Percentiles rank a stretch among this genome's conserved stretches.
Conservation (phyloP, 208 protist genomes). For the Trypanosoma cruzi region DNA sequence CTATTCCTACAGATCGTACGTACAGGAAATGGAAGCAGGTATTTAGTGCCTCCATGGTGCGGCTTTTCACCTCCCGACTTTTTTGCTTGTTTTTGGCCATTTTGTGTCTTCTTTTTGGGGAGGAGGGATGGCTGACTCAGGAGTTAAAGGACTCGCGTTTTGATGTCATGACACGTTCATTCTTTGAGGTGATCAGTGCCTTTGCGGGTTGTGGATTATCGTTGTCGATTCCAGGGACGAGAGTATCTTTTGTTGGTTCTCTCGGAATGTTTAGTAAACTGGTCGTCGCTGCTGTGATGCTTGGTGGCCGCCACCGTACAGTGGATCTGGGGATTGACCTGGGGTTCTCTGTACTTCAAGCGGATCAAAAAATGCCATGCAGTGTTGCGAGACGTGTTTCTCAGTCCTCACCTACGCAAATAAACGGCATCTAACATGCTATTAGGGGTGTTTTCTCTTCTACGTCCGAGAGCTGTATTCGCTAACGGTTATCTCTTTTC, state of each 20-base stretch:
- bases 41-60: constrained; percentile 63
- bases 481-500: neutral
- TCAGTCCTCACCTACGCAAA: neutral
- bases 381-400: neutral
- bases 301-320: constrained; percentile 77
- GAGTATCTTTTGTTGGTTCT: constrained; percentile 58
- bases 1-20: constrained; percentile 75
- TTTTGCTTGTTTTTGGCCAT: constrained; percentile 78
- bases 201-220: constrained; percentile 75
- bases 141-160: constrained; percentile 43
- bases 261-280: constrained; percentile 51
- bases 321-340: constrained; percentile 84
- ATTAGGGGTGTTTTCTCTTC: too few relatives aligned
- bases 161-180: constrained; percentile 68
- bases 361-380: constrained; percentile 16
- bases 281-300: constrained; percentile 58
- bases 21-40: constrained; percentile 77
- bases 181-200: constrained; percentile 83
- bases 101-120: constrained; percentile 55
- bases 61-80: constrained; percentile 71
- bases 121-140: constrained; percentile 38
- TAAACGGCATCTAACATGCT: neutral
- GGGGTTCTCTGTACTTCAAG: constrained; percentile 50
- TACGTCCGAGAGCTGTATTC: neutral
- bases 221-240: constrained; percentile 33